phyloP scores from a whole-genome alignment of 495 filamentous ascomycete species.

The Podospora bellae-mahoneyi region DNA sequence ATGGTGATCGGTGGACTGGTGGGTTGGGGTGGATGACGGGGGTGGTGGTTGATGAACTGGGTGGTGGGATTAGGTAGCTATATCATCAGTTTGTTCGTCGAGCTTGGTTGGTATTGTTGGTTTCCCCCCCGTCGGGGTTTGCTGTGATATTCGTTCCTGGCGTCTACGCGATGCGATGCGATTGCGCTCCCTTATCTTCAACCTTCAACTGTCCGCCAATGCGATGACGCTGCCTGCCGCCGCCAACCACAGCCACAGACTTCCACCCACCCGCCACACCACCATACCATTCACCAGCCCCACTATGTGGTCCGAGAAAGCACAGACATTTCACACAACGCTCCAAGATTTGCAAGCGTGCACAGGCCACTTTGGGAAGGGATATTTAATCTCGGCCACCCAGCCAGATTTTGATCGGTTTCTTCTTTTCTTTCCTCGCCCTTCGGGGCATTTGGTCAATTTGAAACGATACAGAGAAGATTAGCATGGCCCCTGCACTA shows the following conservation, averaged over 20 bases:
- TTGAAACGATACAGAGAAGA: constrained; percentile 68
- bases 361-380: constrained; percentile 20
- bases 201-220: background rate
- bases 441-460: constrained; percentile 41
- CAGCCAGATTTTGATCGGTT: constrained; percentile 20
- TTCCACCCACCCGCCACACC: background rate
- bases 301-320: background rate
- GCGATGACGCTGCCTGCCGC: background rate
- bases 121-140: background rate
- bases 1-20: background rate
- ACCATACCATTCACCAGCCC: background rate
- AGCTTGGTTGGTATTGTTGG: background rate
- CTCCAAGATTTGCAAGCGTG: constrained; percentile 19
- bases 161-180: background rate
- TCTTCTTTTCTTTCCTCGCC: constrained; percentile 28
- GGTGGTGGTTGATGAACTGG: background rate
- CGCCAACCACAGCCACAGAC: background rate
- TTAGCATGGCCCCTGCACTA: constrained; percentile 99
- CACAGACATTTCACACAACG: background rate
- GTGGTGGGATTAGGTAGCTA: background rate
- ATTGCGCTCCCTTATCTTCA: background rate
- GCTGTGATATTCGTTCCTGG: background rate
- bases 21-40: background rate
- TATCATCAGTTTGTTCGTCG: background rate
- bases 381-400: constrained; percentile 17